phyloP scores from a whole-genome alignment of 108 stramenopile genomes.

The Cyclostephanos invisitatus region DNA sequence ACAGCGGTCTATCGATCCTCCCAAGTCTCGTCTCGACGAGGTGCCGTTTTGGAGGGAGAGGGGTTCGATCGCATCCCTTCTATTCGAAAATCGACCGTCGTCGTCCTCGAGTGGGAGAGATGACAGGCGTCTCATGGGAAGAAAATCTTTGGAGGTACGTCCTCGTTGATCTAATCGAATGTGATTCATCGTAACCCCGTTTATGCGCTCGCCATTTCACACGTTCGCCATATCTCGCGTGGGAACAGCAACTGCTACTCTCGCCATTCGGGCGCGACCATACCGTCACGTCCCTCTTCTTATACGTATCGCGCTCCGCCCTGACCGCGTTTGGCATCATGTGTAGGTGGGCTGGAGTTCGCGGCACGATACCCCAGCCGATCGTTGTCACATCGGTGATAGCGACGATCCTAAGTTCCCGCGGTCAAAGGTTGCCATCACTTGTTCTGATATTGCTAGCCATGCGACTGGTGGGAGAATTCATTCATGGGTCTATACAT shows the following conservation, averaged over 20 bases:
- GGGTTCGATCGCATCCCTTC: constrained; percentile 34
- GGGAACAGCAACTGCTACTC: constrained; percentile 24
- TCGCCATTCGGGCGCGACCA: constrained; percentile 30
- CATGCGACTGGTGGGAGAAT: constrained; percentile 65
- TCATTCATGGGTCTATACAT: constrained; percentile 62
- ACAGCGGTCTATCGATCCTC: background rate
- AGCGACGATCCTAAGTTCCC: constrained; percentile 48
- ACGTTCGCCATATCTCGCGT: background rate
- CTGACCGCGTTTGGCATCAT: constrained; percentile 41
- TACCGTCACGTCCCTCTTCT: constrained; percentile 36
- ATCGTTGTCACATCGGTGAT: constrained; percentile 55
- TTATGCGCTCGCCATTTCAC: too few relatives aligned
- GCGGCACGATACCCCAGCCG: constrained; percentile 70
- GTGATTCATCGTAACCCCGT: background rate
- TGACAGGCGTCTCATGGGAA: constrained; percentile 1
- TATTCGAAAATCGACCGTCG: constrained; percentile 35
- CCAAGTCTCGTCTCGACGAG: constrained; percentile 26
- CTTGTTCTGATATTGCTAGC: constrained; percentile 54
- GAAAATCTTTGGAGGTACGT: constrained; percentile 26
- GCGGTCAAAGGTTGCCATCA: constrained; percentile 45
- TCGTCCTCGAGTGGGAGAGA: background rate
- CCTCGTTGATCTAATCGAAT: background rate
- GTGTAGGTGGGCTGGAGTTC: constrained; percentile 73
- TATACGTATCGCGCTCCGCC: constrained; percentile 24
- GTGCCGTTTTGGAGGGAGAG: constrained; percentile 45